Percentiles rank a stretch among this genome's conserved stretches.
These are phyloP conservation scores for Tricholoma matsutake DNA, from an alignment of 768 basidiomycete species.

Conservation along the genomic window DNA sequence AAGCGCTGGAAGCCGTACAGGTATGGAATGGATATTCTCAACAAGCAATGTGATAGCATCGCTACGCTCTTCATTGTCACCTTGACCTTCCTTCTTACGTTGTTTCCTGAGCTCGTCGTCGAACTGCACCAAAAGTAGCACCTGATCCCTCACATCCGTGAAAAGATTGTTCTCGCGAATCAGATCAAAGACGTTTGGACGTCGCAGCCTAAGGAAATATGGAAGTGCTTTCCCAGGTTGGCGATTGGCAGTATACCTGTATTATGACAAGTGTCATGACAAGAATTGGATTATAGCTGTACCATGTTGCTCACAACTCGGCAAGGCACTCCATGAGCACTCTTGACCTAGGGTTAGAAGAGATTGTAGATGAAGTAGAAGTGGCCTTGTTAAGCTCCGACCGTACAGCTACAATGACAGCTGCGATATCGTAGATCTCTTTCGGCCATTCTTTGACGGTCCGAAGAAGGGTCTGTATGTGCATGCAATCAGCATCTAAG, in stretches of 20 bases:
- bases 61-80: constrained; percentile 47
- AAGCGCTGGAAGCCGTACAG: constrained; percentile 47
- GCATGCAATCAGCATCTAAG: constrained; percentile 2
- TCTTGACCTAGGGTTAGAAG: constrained; percentile 43
- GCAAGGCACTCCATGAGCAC: constrained; percentile 93
- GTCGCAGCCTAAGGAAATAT: constrained; percentile 81
- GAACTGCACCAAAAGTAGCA: constrained; percentile 88
- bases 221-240: constrained; percentile 95
- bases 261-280: neutral
- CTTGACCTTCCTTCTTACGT: constrained; percentile 41
- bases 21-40: constrained; percentile 94
- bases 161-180: constrained; percentile 93
- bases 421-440: constrained; percentile 83
- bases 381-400: constrained; percentile 69
- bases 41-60: constrained; percentile 86
- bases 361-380: constrained; percentile 45
- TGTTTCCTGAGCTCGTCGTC: constrained; percentile 81
- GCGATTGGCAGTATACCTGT: constrained; percentile 78
- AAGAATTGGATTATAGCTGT: neutral
- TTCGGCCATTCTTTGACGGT: constrained; percentile 89
- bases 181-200: constrained; percentile 90
- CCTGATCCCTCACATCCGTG: constrained; percentile 93
- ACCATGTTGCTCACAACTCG: constrained; percentile 60
- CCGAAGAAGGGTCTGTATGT: constrained; percentile 59
- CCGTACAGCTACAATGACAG: constrained; percentile 87